A percentile compares a stretch with the other conserved stretches of the same genome.
Conservation (phyloP, 2,329 filamentous ascomycete genomes). For the Aspergillus pseudonomiae region DNA sequence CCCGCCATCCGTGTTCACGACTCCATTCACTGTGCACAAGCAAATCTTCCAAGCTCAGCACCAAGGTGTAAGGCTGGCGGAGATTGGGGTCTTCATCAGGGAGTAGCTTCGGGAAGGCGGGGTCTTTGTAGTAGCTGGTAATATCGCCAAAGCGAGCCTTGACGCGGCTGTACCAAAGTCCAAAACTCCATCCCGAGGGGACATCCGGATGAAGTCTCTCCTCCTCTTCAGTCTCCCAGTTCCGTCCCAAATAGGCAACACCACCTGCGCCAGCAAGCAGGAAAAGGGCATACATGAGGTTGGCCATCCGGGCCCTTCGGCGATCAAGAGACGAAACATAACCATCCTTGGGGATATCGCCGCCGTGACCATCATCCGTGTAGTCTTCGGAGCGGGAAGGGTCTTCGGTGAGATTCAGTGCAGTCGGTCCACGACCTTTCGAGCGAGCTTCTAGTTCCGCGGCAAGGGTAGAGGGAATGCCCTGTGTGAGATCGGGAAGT, state of each 20-base stretch:
- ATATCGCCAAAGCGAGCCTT: slow-evolving; percentile 74
- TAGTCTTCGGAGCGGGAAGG: slow-evolving; percentile 48
- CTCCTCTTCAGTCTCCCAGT: slow-evolving; percentile 81
- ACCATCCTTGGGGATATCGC: slow-evolving; percentile 71
- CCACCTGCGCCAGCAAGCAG: slow-evolving; percentile 60
- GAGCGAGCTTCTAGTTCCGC: slow-evolving; percentile 65
- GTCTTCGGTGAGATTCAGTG: slow-evolving; percentile 58
- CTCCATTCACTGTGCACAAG: slow-evolving; percentile 94
- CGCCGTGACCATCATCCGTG: slow-evolving; percentile 55
- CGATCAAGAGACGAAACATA: slow-evolving; percentile 92
- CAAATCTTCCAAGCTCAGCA: slow-evolving; percentile 89
- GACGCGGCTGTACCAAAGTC: slow-evolving; percentile 78
- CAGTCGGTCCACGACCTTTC: slow-evolving; percentile 40
- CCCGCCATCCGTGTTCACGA: slow-evolving; percentile 89
- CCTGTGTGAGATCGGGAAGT: slow-evolving; percentile 88
- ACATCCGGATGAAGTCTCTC: slow-evolving; percentile 68
- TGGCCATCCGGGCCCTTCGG: slow-evolving; percentile 74
- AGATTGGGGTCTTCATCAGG: slow-evolving; percentile 72
- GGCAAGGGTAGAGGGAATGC: slow-evolving; percentile 87
- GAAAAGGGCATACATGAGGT: slow-evolving; percentile 69
- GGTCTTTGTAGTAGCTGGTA: slow-evolving; percentile 92
- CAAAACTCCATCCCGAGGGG: slow-evolving; percentile 76
- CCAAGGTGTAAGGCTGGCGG: slow-evolving; percentile 86
- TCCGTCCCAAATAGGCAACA: slow-evolving; percentile 77
- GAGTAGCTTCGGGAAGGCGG: slow-evolving; percentile 89